phyloP scores from a whole-genome alignment of 1,139 yeast species.

The Eremothecium sinecaudum region DNA sequence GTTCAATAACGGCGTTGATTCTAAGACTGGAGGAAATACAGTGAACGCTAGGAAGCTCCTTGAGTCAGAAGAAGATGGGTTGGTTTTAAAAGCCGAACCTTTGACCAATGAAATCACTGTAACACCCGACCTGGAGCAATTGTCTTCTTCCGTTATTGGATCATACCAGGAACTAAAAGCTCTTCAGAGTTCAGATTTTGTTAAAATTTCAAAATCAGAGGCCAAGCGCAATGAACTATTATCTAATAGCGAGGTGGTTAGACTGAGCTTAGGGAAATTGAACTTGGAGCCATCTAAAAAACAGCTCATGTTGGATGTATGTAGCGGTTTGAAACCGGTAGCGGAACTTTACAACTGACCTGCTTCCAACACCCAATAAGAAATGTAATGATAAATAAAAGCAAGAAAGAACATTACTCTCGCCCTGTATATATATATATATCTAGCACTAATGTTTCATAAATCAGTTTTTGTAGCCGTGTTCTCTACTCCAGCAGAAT shows the following conservation, averaged over 20 bases:
- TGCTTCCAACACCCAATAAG: too few relatives aligned
- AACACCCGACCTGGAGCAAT: conserved; percentile 12
- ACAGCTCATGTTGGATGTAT: conserved; percentile 20
- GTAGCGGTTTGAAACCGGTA: conserved; percentile 27
- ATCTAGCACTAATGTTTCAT: too few relatives aligned
- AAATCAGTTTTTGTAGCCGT: too few relatives aligned
- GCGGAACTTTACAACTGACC: too few relatives aligned
- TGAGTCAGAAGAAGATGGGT: background rate
- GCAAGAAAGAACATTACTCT: too few relatives aligned
- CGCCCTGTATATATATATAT: too few relatives aligned
- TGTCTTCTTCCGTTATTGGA: conserved; percentile 17
- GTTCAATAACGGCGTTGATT: conserved; percentile 16
- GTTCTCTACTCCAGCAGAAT: too few relatives aligned
- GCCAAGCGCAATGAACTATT: conserved; percentile 15
- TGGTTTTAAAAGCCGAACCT: conserved; percentile 18
- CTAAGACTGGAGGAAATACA: conserved; percentile 8
- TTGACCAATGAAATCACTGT: conserved; percentile 15
- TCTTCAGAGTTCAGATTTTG: conserved; percentile 11
- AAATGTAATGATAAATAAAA: too few relatives aligned
- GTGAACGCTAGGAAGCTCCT: conserved; percentile 9
- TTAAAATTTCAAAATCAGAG: conserved; percentile 14
- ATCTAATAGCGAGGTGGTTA: conserved; percentile 18
- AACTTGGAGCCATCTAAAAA: conserved; percentile 13
- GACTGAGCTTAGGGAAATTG: conserved; percentile 18
- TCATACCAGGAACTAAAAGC: conserved; percentile 14